Conservation (phyloP, 768 basidiomycete genomes). For the Plicaturopsis crispa region DNA sequence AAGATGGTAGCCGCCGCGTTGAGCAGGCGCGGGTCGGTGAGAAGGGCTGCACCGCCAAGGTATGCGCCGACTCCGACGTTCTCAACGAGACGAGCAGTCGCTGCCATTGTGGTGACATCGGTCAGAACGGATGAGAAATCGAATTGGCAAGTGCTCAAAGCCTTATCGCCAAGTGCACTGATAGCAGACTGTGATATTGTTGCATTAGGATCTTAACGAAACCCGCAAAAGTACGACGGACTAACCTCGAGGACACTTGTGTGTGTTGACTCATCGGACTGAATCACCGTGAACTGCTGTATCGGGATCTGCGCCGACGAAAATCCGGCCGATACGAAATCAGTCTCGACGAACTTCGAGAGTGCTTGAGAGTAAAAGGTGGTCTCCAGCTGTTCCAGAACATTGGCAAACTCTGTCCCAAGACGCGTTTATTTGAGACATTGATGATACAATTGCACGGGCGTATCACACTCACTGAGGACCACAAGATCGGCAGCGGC, state of each 20-base stretch:
- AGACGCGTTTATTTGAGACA: not conserved
- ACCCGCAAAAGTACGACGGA: not conserved
- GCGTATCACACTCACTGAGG: slow-evolving; percentile 45
- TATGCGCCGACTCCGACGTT: slow-evolving; percentile 71
- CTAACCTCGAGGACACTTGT: slow-evolving; percentile 43
- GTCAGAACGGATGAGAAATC: slow-evolving; percentile 56
- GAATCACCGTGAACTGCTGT: slow-evolving; percentile 55
- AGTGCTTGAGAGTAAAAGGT: slow-evolving; percentile 64
- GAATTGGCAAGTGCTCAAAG: slow-evolving; percentile 57
- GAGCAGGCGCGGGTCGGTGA: slow-evolving; percentile 53
- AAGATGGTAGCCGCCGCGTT: slow-evolving; percentile 66
- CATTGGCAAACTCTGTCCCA: slow-evolving; percentile 60
- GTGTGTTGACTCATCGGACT: slow-evolving; percentile 57
- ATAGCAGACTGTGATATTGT: slow-evolving; percentile 32
- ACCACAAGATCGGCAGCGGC: slow-evolving; percentile 43
- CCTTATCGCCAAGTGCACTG: slow-evolving; percentile 41
- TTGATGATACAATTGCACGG: too few relatives aligned
- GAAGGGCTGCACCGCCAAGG: slow-evolving; percentile 61
- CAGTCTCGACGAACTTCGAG: slow-evolving; percentile 50
- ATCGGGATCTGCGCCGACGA: slow-evolving; percentile 41
- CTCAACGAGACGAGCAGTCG: slow-evolving; percentile 69
- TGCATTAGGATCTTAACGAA: slow-evolving; percentile 1
- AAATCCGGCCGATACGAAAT: slow-evolving; percentile 65
- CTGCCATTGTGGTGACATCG: slow-evolving; percentile 63
- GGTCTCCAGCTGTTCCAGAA: slow-evolving; percentile 68